Conservation (phyloP, 2,329 filamentous ascomycete genomes). For the Ambrosiella cleistominuta region DNA sequence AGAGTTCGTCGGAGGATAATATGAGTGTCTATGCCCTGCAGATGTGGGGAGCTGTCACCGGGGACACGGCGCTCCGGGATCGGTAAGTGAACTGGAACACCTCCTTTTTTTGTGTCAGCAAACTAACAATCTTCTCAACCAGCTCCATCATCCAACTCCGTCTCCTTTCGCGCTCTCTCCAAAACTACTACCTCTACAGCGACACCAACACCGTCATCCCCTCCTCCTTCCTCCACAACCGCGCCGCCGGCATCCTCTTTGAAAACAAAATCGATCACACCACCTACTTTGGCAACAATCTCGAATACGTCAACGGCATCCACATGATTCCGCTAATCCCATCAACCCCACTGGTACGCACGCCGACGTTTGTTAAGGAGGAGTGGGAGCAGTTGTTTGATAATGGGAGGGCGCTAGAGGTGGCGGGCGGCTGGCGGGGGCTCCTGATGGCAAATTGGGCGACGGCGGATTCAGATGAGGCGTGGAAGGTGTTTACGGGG, state of each 20-base stretch:
- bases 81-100: slow-evolving; percentile 27
- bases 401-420: slow-evolving; percentile 42
- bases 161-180: slow-evolving; percentile 54
- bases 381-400: slow-evolving; percentile 74
- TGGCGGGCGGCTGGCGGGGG: slow-evolving; percentile 68
- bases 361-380: slow-evolving; percentile 51
- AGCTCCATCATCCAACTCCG: slow-evolving; percentile 69
- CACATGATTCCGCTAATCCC: slow-evolving; percentile 69
- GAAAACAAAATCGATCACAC: slow-evolving; percentile 93
- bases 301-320: slow-evolving; percentile 59
- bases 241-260: slow-evolving; percentile 55
- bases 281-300: slow-evolving; percentile 65
- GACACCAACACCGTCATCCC: slow-evolving; percentile 54
- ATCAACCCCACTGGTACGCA: slow-evolving; percentile 48
- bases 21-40: slow-evolving; percentile 79
- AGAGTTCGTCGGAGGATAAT: slow-evolving; percentile 78
- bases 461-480: slow-evolving; percentile 49
- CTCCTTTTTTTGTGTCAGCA: neutral
- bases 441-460: slow-evolving; percentile 71
- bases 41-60: slow-evolving; percentile 73
- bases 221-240: slow-evolving; percentile 62
- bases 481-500: slow-evolving; percentile 60
- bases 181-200: slow-evolving; percentile 68
- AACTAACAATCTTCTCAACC: neutral
- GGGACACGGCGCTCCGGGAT: slow-evolving; percentile 64